A percentile compares a stretch with the other conserved stretches of the same genome.
phyloP scores from a whole-genome alignment of 1,284 basidiomycete genomes.

The Crucibulum cyathiforme region DNA sequence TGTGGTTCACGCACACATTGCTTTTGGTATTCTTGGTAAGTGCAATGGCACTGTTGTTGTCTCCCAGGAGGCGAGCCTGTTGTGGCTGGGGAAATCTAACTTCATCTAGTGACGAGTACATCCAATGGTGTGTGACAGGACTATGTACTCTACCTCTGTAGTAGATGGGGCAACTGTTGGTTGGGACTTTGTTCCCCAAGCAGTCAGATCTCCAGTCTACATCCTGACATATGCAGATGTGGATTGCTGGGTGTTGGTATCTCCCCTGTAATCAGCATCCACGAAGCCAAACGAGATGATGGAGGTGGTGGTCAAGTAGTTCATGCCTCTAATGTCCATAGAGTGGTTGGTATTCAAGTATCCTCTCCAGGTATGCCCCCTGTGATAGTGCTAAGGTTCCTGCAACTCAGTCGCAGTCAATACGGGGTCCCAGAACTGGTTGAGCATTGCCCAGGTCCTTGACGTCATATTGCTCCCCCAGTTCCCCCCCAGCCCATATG shows the following conservation, averaged over 20 bases:
- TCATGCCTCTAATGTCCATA: slow-evolving; percentile 4
- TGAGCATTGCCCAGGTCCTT: slow-evolving; percentile 5
- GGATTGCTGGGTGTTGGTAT: slow-evolving; percentile 30
- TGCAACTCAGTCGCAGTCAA: slow-evolving; percentile 5
- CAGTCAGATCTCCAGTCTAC: slow-evolving; percentile 33
- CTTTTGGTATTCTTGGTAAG: slow-evolving; percentile 38
- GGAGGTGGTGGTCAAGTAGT: not conserved
- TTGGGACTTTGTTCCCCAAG: slow-evolving; percentile 39
- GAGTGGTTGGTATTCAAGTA: slow-evolving; percentile 17
- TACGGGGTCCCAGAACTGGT: slow-evolving; percentile 6
- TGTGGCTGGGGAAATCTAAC: slow-evolving; percentile 16
- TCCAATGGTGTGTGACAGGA: slow-evolving; percentile 35
- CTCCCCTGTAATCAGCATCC: slow-evolving; percentile 43
- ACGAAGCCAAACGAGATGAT: slow-evolving; percentile 36
- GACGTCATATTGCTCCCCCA: slow-evolving; percentile 9
- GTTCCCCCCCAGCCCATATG: slow-evolving; percentile 14
- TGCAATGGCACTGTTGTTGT: slow-evolving; percentile 45
- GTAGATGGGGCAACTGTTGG: slow-evolving; percentile 38
- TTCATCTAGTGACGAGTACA: slow-evolving; percentile 34
- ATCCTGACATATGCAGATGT: slow-evolving; percentile 36
- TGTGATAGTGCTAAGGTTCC: slow-evolving; percentile 8
- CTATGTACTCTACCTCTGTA: slow-evolving; percentile 47
- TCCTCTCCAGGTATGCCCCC: slow-evolving; percentile 15
- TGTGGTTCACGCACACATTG: slow-evolving; percentile 46
- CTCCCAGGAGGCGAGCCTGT: slow-evolving; percentile 31